Conservation (phyloP, 495 filamentous ascomycete species). For the Penicillium angulare region DNA sequence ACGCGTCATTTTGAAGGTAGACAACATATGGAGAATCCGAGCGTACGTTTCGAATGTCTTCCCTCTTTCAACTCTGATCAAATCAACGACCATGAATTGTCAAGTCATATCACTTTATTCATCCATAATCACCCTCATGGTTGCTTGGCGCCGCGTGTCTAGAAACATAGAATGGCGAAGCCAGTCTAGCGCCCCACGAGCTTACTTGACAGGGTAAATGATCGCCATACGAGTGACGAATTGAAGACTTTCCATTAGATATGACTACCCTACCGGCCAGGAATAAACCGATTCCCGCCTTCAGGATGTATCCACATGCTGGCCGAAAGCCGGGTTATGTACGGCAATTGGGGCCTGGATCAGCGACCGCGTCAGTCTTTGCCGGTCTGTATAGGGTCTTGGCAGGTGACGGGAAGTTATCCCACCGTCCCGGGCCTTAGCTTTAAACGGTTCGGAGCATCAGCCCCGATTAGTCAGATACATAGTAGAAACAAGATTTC, state of each 20-base stretch:
- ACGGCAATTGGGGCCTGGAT: background rate
- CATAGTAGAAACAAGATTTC: no score
- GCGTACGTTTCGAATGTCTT: background rate
- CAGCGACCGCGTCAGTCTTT: background rate
- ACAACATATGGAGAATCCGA: background rate
- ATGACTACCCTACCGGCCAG: background rate
- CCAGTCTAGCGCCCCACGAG: slow-evolving; percentile 14
- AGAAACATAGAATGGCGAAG: background rate
- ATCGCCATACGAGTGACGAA: slow-evolving; percentile 13
- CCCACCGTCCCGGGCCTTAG: background rate
- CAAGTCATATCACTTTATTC: no score
- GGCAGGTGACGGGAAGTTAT: background rate
- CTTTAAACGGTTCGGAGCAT: no score
- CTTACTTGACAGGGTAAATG: slow-evolving; percentile 16
- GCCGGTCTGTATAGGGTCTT: no score
- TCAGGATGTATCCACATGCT: background rate
- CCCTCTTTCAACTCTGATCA: background rate
- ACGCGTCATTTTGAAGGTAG: background rate
- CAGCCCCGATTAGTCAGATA: no score
- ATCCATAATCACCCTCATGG: background rate
- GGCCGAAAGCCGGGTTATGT: background rate
- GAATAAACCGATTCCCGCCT: background rate
- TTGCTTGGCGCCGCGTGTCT: slow-evolving; percentile 21
- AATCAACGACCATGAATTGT: no score
- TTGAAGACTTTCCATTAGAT: background rate